Conservation (phyloP, 2,329 filamentous ascomycete species). For the Penicillium sp. region DNA sequence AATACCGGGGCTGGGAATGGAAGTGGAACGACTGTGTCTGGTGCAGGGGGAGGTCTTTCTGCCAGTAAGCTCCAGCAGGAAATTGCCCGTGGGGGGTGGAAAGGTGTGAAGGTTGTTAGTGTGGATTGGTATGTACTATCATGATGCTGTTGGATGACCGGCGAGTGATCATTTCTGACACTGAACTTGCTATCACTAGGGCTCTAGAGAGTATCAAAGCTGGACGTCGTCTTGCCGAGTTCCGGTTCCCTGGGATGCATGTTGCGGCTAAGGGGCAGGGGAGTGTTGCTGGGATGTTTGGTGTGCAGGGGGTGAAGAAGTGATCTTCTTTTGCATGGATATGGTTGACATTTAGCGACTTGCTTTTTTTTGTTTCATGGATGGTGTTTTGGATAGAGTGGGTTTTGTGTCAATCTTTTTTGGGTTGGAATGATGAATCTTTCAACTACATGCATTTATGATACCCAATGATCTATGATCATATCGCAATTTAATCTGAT, state of each 20-base stretch:
- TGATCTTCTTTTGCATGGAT: not conserved
- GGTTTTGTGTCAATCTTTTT: not conserved
- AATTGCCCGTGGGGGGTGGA: constrained; percentile 64
- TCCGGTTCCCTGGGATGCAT: constrained; percentile 64
- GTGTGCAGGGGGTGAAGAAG: constrained; percentile 8
- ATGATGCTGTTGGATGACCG: constrained; percentile 10
- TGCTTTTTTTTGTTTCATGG: not conserved
- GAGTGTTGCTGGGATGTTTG: constrained; percentile 60
- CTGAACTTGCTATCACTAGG: constrained; percentile 47
- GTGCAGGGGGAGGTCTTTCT: constrained; percentile 72
- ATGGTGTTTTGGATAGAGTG: not conserved
- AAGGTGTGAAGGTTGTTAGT: constrained; percentile 72
- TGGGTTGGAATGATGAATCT: not conserved
- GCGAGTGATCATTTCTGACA: constrained; percentile 20
- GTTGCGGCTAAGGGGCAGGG: constrained; percentile 61
- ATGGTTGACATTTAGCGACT: not conserved
- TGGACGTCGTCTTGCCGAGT: constrained; percentile 71
- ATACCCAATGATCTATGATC: constrained; percentile 14
- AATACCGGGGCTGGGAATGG: constrained; percentile 34
- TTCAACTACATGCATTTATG: constrained; percentile 2
- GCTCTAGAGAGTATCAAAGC: constrained; percentile 78
- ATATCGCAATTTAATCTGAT: not conserved
- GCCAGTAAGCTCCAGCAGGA: constrained; percentile 79
- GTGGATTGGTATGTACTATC: constrained; percentile 67
- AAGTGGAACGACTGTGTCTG: constrained; percentile 28